Evolutionary conservation across 148 eudicot genomes (phyloP), one percentile per base, ranked within the genome.

Genomic region (Nepenthes gracilis): DNA sequence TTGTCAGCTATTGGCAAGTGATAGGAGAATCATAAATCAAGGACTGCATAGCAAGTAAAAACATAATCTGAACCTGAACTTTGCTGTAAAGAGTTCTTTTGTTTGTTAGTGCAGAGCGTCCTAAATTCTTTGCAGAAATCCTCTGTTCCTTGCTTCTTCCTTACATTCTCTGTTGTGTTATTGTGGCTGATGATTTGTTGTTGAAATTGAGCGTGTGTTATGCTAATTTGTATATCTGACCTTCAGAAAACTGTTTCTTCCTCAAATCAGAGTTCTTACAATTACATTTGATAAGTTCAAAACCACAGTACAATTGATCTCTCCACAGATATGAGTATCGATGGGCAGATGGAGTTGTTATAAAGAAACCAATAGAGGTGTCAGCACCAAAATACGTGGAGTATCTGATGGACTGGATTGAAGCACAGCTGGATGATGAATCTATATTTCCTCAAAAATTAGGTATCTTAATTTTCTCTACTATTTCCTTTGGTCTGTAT

Each of bases 371-470:
- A 47, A 76, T 76, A 34, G 76, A 76, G 51, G 80, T 76, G 9
- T 71, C 80, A 14, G 80, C 80, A 61, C 80, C 80, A 14, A 76
- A 76, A 58, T 76, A 76, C 57, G 80, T 76, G 23, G 80, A 76
- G 63, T 72, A 67, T 43, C 57, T 76, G 35, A 76, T 76, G 80
- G 80, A 76, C 61, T 76, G 80, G 80, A 76, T 76, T 59, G 80
- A 76, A 67, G 12, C 64, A 64, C 80, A 76, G 64, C 75, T 76
- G n/a, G 80, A 72, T 23, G 67, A 76, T 57, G 76, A 76, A 54
- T 72, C 71, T 1, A 72, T 72, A 43, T 76, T 76, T 58, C 80
- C 80, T 57, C 76, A 76, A 47, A 72, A 61, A 15, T 48, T 76
- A 47, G 80, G 80, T 72, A 64, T 45, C 73, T 32, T 6, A 23